Conservation (phyloP, 2,329 filamentous ascomycete genomes). For the Talaromyces sp. region DNA sequence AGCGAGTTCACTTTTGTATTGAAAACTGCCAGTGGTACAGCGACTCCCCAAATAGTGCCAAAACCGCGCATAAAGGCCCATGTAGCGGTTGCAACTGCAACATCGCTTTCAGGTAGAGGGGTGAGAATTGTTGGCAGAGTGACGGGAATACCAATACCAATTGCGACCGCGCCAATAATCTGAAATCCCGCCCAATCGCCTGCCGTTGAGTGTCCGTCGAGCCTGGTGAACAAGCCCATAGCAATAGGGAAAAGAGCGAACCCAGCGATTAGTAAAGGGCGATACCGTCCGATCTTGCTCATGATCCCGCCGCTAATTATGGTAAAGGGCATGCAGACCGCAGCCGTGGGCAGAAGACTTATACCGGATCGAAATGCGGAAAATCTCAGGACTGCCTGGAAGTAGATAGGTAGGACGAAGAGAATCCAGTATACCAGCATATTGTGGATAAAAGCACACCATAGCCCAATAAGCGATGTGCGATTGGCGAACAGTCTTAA, state of each 20-base stretch:
- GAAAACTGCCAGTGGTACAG: background rate
- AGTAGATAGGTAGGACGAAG: background rate
- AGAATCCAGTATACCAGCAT: background rate
- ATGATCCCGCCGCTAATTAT: background rate
- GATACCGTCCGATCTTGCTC: background rate
- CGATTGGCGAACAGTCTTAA: background rate
- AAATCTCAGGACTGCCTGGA: background rate
- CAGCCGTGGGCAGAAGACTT: background rate
- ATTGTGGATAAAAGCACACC: background rate
- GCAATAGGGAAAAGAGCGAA: background rate
- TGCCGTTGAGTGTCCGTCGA: background rate
- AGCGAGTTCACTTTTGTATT: slow-evolving; percentile 1
- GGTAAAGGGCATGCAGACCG: background rate
- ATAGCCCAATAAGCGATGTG: background rate
- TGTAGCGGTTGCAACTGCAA: slow-evolving; percentile 6
- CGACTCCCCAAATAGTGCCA: background rate
- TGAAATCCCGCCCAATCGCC: background rate
- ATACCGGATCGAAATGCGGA: background rate
- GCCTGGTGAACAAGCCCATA: background rate
- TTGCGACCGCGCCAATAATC: background rate
- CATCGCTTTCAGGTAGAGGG: slow-evolving; percentile 1
- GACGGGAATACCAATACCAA: background rate
- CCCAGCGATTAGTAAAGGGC: background rate
- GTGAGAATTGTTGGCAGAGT: slow-evolving; percentile 5
- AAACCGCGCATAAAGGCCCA: background rate